Conservation (phyloP, 169 alveolate genomes). For the Eimeria maxima region DNA sequence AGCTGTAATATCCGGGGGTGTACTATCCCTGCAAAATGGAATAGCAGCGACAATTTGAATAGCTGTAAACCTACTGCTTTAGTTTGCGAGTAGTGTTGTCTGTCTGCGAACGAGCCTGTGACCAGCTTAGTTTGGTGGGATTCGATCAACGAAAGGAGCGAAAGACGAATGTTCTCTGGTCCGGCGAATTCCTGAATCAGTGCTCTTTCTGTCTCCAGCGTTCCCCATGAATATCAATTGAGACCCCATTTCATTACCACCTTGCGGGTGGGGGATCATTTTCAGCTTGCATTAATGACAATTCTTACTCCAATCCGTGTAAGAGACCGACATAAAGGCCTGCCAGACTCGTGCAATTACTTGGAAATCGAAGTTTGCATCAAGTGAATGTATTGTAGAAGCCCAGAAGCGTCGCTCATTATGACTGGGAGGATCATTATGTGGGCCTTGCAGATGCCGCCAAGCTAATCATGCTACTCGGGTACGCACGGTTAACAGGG, state of each 20-base stretch:
- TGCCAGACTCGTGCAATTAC: background rate
- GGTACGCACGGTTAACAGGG: background rate
- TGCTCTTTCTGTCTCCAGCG: background rate
- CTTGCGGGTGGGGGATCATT: background rate
- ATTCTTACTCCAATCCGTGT: background rate
- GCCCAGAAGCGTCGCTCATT: background rate
- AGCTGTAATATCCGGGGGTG: background rate
- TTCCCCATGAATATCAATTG: background rate
- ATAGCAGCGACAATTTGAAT: background rate
- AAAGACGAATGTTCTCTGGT: background rate
- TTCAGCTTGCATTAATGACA: background rate
- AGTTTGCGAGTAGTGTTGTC: background rate
- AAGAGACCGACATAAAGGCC: background rate
- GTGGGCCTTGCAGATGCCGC: background rate
- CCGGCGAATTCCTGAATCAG: background rate
- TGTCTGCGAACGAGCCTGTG: background rate
- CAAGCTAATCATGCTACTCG: background rate
- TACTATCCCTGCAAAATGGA: background rate
- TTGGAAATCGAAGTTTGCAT: background rate
- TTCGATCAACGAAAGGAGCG: background rate
- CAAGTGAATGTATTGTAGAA: background rate
- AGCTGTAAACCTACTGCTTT: background rate
- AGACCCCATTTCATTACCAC: background rate
- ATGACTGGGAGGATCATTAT: background rate
- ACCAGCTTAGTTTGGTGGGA: background rate